Percentiles rank a stretch among this genome's conserved stretches.
These are phyloP conservation scores for Fusarium sp. DNA, from an alignment of 2,329 filamentous ascomycete species.

Conservation along the genomic window DNA sequence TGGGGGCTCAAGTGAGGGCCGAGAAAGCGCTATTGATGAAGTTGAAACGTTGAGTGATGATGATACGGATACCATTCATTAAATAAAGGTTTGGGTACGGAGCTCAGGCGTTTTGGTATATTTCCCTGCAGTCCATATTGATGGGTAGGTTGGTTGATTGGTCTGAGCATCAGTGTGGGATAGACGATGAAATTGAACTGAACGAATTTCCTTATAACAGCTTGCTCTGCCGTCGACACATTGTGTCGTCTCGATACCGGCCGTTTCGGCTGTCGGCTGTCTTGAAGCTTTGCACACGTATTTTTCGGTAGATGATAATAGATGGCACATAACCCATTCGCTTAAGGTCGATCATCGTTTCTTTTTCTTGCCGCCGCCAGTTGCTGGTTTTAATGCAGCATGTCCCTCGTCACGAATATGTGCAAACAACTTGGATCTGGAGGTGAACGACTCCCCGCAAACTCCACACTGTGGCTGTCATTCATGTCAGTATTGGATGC, in stretches of 20 bases:
- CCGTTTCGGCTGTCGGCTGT: neutral
- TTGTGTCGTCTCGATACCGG: neutral
- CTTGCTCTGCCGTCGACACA: neutral
- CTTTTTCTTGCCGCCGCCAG: slow-evolving; percentile 53
- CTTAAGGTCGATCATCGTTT: slow-evolving; percentile 47
- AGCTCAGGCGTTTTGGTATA: slow-evolving; percentile 35
- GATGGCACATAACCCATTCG: neutral
- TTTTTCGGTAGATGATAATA: neutral
- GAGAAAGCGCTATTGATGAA: slow-evolving; percentile 84
- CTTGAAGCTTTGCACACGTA: neutral
- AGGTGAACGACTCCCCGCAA: slow-evolving; percentile 64
- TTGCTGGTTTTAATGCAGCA: slow-evolving; percentile 60
- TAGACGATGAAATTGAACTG: slow-evolving; percentile 42
- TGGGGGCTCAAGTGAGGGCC: slow-evolving; percentile 65
- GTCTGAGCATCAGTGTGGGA: slow-evolving; percentile 37
- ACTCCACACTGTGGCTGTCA: slow-evolving; percentile 58
- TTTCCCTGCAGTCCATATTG: slow-evolving; percentile 8
- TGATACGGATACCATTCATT: slow-evolving; percentile 61
- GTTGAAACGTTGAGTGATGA: slow-evolving; percentile 89
- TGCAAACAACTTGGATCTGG: slow-evolving; percentile 77
- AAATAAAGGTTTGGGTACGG: slow-evolving; percentile 34
- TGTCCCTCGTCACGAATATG: slow-evolving; percentile 77
- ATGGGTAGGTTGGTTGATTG: slow-evolving; percentile 18
- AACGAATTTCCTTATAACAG: slow-evolving; percentile 11
- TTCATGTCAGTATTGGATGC: slow-evolving; percentile 2